phyloP scores from a whole-genome alignment of 1,139 yeast species.

The Arxiozyma slooffiae region DNA sequence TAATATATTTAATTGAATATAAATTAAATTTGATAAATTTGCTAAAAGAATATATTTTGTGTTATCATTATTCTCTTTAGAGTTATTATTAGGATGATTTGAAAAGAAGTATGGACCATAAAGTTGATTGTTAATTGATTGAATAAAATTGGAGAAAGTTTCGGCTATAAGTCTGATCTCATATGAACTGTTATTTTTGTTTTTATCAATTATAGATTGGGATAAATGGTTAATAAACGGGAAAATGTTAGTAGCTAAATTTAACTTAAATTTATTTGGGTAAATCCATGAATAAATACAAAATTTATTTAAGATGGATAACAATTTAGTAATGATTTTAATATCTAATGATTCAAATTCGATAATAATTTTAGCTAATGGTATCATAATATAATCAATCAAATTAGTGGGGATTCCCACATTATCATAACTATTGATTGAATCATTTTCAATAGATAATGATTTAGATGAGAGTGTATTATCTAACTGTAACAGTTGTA shows the following conservation, averaged over 20 bases:
- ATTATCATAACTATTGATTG: neutral
- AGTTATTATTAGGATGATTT: neutral
- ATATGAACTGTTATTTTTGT: conserved; percentile 31
- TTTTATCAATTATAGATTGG: conserved; percentile 25
- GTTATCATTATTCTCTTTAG: conserved; percentile 17
- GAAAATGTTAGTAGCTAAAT: conserved; percentile 41
- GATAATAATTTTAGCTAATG: neutral
- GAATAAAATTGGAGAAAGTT: conserved; percentile 7
- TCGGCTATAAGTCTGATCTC: neutral
- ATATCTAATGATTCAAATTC: neutral
- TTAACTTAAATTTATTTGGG: conserved; percentile 32
- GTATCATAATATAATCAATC: neutral
- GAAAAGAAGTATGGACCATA: conserved; percentile 31
- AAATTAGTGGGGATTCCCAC: neutral
- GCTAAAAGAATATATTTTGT: conserved; percentile 27
- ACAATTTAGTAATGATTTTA: neutral
- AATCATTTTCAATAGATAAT: neutral
- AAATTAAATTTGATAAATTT: conserved; percentile 39
- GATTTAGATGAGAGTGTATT: neutral
- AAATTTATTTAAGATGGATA: neutral
- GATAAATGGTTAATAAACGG: conserved; percentile 39
- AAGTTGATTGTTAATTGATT: conserved; percentile 17
- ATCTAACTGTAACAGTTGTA: neutral
- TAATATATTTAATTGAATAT: conserved; percentile 36
- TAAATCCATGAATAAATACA: neutral